Evolutionary conservation across 495 filamentous ascomycete genomes (phyloP), one percentile per base, ranked within the genome.

Genomic region (Jackrogersella multiformis): DNA sequence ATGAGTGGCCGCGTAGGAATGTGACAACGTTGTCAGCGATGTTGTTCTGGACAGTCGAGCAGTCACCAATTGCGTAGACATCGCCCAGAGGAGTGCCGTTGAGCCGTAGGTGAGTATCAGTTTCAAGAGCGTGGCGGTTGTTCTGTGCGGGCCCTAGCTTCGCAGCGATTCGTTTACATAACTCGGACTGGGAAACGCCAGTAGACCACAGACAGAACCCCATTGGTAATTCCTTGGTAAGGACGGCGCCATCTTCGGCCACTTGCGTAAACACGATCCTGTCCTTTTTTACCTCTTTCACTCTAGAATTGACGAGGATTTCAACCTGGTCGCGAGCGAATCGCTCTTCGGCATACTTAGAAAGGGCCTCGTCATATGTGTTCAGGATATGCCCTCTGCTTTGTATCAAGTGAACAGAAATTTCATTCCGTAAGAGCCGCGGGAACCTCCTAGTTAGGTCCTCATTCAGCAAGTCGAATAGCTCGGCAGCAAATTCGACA

Each of bases 141-240:
- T 86, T 91, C 74, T 99, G 96, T 7, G 79, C 74, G 1, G 83
- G 74, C 44, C 92, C 89, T 13, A 97, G 84, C 68, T 91, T 89
- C 2, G 79, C 79, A 6, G 92, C 88, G 9, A 98, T 81, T 4
- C 78, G 86, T 76, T 92, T 85, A 76, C 86, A 90, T 66, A 99
- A 86, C 9, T 90, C 87, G 15, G 90, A 89, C 75, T 96, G 95
- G 0, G 93, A 89, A 38, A 99, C 94, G 57, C 96, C 96, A 1
- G 96, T 99, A 0, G 95, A 98, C 96, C 96, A 99, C 5, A 99
- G 82, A 71, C 95, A 98, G 79, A 99, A 97, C 46, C 91, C 94
- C 82, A 92, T 96, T 0, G 96, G 96, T 2, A 99, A 88, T 61
- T 98, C 94, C 75, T 98, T 99, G 20, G 88, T 89, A 34, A 97